Base-by-base conservation (phyloP, 1,284 basidiomycete species). In the Malassezia caprae region DNA sequence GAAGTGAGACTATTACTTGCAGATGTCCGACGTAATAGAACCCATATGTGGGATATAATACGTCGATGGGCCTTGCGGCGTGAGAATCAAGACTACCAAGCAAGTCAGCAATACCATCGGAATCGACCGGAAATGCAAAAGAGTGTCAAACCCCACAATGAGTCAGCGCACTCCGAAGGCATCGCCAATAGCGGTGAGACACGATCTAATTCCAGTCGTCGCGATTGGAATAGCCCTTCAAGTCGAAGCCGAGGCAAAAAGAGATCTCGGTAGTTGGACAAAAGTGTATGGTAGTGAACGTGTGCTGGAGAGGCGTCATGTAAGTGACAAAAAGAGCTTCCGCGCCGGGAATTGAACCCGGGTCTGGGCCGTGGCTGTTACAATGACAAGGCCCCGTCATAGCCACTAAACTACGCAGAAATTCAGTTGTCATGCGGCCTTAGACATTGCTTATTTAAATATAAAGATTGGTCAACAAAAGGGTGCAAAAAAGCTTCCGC, bases 1-100 rank as follows among this genome's bases (percentile, higher is more conserved):
- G 79, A 80, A 68, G 76, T 79, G 1, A 69, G 78, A 5, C 19
- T 32, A 17, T 43, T 60, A 31, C 45, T 57, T 7, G 49, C 49
- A 27, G 55, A 57, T 23, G 50, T 52, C 8, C 19, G 43, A 15
- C 30, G 55, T n/a, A 44, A 52, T 32, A 46, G 55, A 8, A 35
- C 17, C 12, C 41, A 44, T 28, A 35, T 57, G 24, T 57, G 55
- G 55, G 42, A 48, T 12, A 52, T 57, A 1, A 28, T 57, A 11
- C 43, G 55, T 4, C 23, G 27, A 12, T 57, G 55, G 55, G 55
- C 55, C 8, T 28, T 51, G 4, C n/a, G 47, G n/a, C 43, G 50
- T 12, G 55, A 57, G 19, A 42, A 43, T 13, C 43, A 52, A 40
- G 55, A 57, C 27, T 34, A 42, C 12, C 49, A 43, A 6, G 44